These are phyloP conservation scores for Suillus clintonianus DNA, from an alignment of 768 basidiomycete genomes.

Conservation along the genomic window DNA sequence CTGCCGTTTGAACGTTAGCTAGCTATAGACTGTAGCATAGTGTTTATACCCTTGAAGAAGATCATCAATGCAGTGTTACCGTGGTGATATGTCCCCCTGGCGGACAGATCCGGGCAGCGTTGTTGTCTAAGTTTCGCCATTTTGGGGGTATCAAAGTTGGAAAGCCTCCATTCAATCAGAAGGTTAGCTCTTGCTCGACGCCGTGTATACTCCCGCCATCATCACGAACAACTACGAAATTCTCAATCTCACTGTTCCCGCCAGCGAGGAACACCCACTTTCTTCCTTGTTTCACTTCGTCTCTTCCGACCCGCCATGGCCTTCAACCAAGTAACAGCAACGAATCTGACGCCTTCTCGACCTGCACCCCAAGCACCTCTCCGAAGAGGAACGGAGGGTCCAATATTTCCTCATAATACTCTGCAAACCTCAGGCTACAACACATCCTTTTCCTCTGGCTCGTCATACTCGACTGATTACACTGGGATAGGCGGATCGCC, in stretches of 20 bases:
- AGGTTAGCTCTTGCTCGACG: neutral
- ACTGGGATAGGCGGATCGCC: constrained; percentile 84
- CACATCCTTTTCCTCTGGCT: constrained; percentile 56
- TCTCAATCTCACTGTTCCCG: constrained; percentile 5
- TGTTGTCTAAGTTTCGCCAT: constrained; percentile 9
- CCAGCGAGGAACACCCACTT: constrained; percentile 1
- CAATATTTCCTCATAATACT: constrained; percentile 33
- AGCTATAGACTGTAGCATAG: neutral
- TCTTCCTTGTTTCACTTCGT: constrained; percentile 9
- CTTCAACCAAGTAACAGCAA: constrained; percentile 49
- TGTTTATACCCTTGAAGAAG: neutral
- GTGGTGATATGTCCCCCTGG: constrained; percentile 25
- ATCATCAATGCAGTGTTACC: constrained; percentile 23
- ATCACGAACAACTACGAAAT: neutral
- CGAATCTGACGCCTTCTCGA: constrained; percentile 73
- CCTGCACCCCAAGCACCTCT: constrained; percentile 75
- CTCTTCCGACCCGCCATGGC: constrained; percentile 39
- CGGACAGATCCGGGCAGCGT: constrained; percentile 31
- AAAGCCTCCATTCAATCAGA: neutral
- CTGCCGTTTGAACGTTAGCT: constrained; percentile 3
- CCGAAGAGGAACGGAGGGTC: constrained; percentile 45
- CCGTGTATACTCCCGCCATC: neutral
- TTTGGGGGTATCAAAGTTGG: constrained; percentile 7
- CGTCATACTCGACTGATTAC: constrained; percentile 68
- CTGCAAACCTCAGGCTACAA: constrained; percentile 61